These are phyloP conservation scores for Lactarius quietus DNA, from an alignment of 768 basidiomycete genomes.

Conservation along the genomic window DNA sequence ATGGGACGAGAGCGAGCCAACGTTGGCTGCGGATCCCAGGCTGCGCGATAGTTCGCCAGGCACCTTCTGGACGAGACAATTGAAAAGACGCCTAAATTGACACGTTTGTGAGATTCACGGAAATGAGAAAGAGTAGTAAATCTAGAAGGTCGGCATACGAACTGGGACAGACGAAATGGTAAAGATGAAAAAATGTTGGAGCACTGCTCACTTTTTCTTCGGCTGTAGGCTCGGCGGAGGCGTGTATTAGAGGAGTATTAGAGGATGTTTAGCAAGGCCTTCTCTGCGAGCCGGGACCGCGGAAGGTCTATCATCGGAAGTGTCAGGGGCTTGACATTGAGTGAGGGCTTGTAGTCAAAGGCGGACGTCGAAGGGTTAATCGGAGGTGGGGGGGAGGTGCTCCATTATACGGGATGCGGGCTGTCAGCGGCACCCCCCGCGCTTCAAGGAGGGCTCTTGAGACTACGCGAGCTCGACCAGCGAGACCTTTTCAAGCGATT, in stretches of 20 bases:
- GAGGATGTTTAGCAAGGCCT: conserved; percentile 91
- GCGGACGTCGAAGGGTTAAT: conserved; percentile 95
- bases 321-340: conserved; percentile 81
- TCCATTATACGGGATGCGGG: conserved; percentile 22
- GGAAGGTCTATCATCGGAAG: conserved; percentile 86
- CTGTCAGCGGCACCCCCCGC: too few relatives aligned
- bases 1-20: conserved; percentile 96
- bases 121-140: too few relatives aligned
- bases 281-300: conserved; percentile 73
- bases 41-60: conserved; percentile 95
- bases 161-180: background rate
- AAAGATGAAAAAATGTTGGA: background rate
- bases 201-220: conserved; percentile 73
- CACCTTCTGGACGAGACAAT: conserved; percentile 98
- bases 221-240: conserved; percentile 88
- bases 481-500: conserved; percentile 11
- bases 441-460: background rate
- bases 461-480: conserved; percentile 4
- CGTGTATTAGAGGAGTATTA: conserved; percentile 95
- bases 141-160: too few relatives aligned
- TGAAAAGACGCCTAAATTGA: conserved; percentile 78
- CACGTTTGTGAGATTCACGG: background rate
- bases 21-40: conserved; percentile 99
- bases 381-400: conserved; percentile 59
- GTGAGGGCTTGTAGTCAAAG: conserved; percentile 84